A percentile compares a stretch with the other conserved stretches of the same genome.
Conservation (phyloP, 1,284 basidiomycete genomes). For the Ceratobasidium sp. region DNA sequence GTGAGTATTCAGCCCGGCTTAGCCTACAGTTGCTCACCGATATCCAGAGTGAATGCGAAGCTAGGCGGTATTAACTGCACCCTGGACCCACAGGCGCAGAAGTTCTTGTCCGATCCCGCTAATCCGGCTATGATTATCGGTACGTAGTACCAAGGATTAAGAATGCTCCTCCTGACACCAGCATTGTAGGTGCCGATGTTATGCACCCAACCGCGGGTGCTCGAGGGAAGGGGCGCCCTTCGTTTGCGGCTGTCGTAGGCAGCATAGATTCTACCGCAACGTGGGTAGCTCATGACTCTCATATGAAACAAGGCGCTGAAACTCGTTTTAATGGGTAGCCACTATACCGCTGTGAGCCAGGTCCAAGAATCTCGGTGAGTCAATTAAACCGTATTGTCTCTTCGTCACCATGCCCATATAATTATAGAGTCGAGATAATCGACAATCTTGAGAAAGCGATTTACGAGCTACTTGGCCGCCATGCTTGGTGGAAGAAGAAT, state of each 20-base stretch:
- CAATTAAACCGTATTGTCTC: too few relatives aligned
- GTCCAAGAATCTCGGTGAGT: conserved; percentile 73
- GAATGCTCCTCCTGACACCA: conserved; percentile 20
- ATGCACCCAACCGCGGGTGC: conserved; percentile 80
- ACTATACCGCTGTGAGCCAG: conserved; percentile 65
- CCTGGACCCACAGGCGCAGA: conserved; percentile 34
- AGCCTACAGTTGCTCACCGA: too few relatives aligned
- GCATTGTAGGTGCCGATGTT: conserved; percentile 70
- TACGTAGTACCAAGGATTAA: background rate
- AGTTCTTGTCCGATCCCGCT: conserved; percentile 40
- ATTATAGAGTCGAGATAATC: conserved; percentile 65
- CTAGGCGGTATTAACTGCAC: conserved; percentile 46
- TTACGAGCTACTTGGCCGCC: conserved; percentile 36
- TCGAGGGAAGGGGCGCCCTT: conserved; percentile 64
- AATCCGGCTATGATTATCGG: conserved; percentile 44
- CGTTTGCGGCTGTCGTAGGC: conserved; percentile 78
- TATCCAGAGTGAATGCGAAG: conserved; percentile 45
- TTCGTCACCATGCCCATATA: background rate
- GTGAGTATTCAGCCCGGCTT: conserved; percentile 57
- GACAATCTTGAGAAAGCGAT: conserved; percentile 72
- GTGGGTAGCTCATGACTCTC: background rate
- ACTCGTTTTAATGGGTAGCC: conserved; percentile 52
- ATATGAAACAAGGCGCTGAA: background rate
- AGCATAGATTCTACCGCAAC: conserved; percentile 72
- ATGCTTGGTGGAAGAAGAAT: conserved; percentile 27